Conservation (phyloP, 2,329 filamentous ascomycete genomes). For the Phialophora verrucosa region DNA sequence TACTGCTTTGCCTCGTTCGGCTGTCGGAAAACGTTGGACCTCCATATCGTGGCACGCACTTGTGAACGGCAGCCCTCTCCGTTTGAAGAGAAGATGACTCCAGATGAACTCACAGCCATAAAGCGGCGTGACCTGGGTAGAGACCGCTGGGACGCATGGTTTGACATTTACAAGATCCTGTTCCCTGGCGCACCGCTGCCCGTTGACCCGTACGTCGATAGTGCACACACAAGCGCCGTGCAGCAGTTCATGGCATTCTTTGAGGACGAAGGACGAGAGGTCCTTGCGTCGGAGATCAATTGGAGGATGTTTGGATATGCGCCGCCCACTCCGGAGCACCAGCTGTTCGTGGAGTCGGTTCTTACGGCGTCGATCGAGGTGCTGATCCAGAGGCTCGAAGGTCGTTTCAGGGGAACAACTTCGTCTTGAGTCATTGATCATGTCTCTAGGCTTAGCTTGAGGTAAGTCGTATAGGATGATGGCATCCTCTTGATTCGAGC, state of each 20-base stretch:
- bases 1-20: constrained; percentile 21
- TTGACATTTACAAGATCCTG: constrained; percentile 27
- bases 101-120: constrained; percentile 25
- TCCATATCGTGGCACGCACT: constrained; percentile 17
- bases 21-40: background rate
- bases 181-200: constrained; percentile 27
- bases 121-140: constrained; percentile 20
- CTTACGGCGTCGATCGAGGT: constrained; percentile 2
- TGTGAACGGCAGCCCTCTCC: constrained; percentile 7
- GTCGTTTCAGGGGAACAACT: background rate
- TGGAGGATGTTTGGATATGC: constrained; percentile 4
- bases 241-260: constrained; percentile 23
- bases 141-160: constrained; percentile 20
- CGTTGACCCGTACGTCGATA: constrained; percentile 24
- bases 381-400: background rate
- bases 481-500: background rate
- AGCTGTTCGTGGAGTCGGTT: constrained; percentile 4
- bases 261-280: constrained; percentile 7
- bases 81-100: constrained; percentile 31
- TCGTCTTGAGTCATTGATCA: background rate
- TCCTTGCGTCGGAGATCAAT: constrained; percentile 9
- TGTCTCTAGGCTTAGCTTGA: background rate
- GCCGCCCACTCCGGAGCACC: background rate
- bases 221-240: constrained; percentile 3
- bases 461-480: background rate